phyloP scores from a whole-genome alignment of 2,329 filamentous ascomycete genomes.

The Epichloe amarillans region DNA sequence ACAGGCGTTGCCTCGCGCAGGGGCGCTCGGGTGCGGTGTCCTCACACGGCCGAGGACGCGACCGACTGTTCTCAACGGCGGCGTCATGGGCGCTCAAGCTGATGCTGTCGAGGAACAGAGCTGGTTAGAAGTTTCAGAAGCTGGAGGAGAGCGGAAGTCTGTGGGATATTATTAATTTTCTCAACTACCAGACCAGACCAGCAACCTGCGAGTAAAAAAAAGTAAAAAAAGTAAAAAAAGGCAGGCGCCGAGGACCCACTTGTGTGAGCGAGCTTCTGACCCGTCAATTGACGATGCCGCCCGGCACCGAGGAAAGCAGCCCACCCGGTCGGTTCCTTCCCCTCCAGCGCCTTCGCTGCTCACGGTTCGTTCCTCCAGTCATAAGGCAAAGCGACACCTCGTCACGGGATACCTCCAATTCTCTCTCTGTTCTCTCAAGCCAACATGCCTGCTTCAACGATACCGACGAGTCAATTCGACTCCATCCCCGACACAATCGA shows the following conservation, averaged over 20 bases:
- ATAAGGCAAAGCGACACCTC: neutral
- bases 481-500: conserved; percentile 50
- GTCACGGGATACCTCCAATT: neutral
- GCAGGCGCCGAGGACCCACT: neutral
- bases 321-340: no score
- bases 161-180: neutral
- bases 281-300: no score
- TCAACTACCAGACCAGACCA: neutral
- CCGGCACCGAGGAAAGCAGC: no score
- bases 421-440: no score
- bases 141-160: neutral
- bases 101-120: neutral
- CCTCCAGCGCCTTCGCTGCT: no score
- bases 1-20: neutral
- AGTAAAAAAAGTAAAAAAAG: no score
- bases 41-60: neutral
- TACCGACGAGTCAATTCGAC: conserved; percentile 44
- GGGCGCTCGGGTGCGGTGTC: neutral
- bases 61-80: neutral
- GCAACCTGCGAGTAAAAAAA: neutral
- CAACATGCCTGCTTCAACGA: conserved; percentile 36
- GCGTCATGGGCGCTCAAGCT: neutral
- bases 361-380: no score
- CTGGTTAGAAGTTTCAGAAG: neutral
- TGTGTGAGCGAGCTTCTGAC: no score